Conservation (phyloP, 495 filamentous ascomycete genomes). For the Tuber borchii region DNA sequence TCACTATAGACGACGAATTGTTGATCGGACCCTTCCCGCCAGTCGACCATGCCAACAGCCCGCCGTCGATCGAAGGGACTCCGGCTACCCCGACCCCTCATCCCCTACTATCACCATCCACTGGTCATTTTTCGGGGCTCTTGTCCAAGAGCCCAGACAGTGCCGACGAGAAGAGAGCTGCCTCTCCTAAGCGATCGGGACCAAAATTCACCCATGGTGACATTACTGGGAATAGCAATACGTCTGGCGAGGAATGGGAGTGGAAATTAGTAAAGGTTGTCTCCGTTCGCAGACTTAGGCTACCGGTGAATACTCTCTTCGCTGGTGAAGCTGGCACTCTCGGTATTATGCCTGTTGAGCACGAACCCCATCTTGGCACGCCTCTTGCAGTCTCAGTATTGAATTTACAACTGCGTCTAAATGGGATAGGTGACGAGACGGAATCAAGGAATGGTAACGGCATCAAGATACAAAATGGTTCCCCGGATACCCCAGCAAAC, state of each 20-base stretch:
- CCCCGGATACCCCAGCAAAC: constrained; percentile 2
- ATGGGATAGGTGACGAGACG: constrained; percentile 27
- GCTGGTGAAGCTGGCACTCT: constrained; percentile 87
- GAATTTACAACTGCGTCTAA: constrained; percentile 17
- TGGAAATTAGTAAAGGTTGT: constrained; percentile 50
- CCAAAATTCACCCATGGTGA: constrained; percentile 10
- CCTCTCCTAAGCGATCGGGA: neutral
- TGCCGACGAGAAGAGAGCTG: constrained; percentile 21
- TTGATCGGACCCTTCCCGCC: constrained; percentile 66
- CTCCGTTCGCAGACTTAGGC: constrained; percentile 78
- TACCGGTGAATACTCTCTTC: constrained; percentile 69
- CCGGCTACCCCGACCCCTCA: constrained; percentile 30
- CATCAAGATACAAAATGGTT: neutral
- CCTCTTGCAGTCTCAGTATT: neutral
- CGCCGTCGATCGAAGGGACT: constrained; percentile 31
- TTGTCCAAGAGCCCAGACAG: constrained; percentile 35
- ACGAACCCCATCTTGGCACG: neutral
- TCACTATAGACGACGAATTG: constrained; percentile 73
- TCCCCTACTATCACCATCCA: constrained; percentile 21
- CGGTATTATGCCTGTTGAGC: constrained; percentile 57
- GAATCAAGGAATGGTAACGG: constrained; percentile 16
- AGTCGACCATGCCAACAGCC: constrained; percentile 1
- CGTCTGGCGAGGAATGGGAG: constrained; percentile 24
- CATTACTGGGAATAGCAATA: constrained; percentile 11
- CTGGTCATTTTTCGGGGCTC: constrained; percentile 20